phyloP scores from a whole-genome alignment of 164 flowering plant genomes.

The Vitis rupestris region DNA sequence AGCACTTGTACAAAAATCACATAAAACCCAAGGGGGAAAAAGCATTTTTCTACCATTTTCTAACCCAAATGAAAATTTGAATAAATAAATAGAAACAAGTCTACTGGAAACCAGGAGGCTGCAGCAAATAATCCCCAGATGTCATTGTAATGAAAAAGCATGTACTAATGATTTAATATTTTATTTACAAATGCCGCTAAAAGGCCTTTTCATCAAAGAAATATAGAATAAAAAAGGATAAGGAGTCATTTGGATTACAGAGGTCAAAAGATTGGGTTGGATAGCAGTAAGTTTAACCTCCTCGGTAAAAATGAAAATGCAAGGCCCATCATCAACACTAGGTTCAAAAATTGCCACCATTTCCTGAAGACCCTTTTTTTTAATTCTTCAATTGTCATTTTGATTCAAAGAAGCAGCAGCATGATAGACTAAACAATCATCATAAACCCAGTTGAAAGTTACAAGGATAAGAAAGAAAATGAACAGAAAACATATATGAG shows the following conservation, averaged over 20 bases:
- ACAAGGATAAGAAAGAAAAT: neutral
- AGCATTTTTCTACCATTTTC: too few relatives aligned
- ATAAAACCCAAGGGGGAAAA: too few relatives aligned
- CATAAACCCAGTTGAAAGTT: neutral
- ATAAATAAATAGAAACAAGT: too few relatives aligned
- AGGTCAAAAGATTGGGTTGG: neutral
- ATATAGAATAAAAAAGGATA: neutral
- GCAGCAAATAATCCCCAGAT: neutral
- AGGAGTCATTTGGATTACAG: neutral
- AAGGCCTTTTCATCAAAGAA: neutral
- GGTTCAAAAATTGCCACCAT: neutral
- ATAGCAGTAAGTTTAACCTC: neutral
- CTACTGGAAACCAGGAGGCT: neutral
- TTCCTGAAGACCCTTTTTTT: neutral
- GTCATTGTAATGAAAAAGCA: neutral
- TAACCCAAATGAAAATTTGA: too few relatives aligned
- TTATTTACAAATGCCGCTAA: neutral
- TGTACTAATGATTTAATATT: too few relatives aligned
- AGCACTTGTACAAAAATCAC: constrained; percentile 8
- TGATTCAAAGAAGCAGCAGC: too few relatives aligned
- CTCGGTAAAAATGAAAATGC: neutral
- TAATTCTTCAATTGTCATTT: neutral
- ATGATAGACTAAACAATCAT: neutral
- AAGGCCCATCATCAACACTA: neutral
- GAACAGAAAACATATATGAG: neutral